Percentiles rank a stretch among this genome's conserved stretches.
Evolutionary conservation across 768 basidiomycete genomes (phyloP).

Genomic region (Kwoniella sp.): DNA sequence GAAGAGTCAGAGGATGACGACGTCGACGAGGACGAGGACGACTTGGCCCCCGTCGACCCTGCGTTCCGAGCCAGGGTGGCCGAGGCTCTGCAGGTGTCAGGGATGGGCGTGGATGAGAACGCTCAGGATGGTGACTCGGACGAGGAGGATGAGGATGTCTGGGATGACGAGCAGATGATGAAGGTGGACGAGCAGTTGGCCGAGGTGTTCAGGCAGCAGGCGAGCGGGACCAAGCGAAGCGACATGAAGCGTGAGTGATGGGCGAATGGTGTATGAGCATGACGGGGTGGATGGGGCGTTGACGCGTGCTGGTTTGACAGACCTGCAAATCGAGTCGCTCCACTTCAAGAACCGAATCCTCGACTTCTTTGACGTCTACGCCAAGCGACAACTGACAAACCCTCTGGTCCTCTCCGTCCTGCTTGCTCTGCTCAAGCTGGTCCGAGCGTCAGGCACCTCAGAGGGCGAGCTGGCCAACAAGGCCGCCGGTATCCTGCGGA

Average conservation of each 20-base stretch:
- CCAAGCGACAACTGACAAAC: slow-evolving; percentile 72
- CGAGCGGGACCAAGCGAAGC: slow-evolving; percentile 19
- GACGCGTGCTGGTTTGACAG: slow-evolving; percentile 40
- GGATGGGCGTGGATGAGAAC: slow-evolving; percentile 57
- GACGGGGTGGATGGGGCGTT: neutral
- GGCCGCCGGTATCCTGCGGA: slow-evolving; percentile 70
- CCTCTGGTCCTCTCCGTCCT: slow-evolving; percentile 64
- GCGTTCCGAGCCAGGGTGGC: slow-evolving; percentile 63
- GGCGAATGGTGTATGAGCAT: neutral
- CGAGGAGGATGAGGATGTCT: slow-evolving; percentile 55
- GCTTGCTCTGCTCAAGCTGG: slow-evolving; percentile 70
- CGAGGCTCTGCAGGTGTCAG: slow-evolving; percentile 52
- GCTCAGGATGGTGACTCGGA: slow-evolving; percentile 60
- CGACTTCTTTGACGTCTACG: slow-evolving; percentile 83
- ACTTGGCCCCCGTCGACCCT: slow-evolving; percentile 51
- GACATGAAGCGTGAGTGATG: slow-evolving; percentile 39
- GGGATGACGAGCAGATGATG: slow-evolving; percentile 99
- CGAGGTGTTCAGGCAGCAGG: slow-evolving; percentile 69
- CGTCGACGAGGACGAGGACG: slow-evolving; percentile 49
- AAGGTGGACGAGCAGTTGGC: slow-evolving; percentile 88
- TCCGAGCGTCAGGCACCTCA: slow-evolving; percentile 63
- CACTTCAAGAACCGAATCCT: slow-evolving; percentile 96
- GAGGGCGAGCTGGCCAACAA: slow-evolving; percentile 88
- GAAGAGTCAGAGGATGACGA: slow-evolving; percentile 42
- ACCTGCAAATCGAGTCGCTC: slow-evolving; percentile 77